phyloP scores from a whole-genome alignment of 2,329 filamentous ascomycete species.

The Cladorrhinum sp. region DNA sequence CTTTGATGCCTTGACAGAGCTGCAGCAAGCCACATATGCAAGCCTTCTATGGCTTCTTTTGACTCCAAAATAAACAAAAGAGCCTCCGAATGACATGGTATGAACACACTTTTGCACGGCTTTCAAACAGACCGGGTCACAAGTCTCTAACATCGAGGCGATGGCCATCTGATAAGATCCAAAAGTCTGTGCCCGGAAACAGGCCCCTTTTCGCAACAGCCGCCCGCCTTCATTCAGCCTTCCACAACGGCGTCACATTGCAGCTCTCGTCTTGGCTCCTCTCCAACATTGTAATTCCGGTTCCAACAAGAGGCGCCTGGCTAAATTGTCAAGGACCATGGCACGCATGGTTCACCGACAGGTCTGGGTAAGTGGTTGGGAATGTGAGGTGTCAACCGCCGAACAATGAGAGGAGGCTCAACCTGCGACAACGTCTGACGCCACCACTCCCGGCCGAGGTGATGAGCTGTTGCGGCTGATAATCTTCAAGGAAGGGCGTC shows the following conservation, averaged over 20 bases:
- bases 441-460: no score
- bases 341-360: no score
- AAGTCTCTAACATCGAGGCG: no score
- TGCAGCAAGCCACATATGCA: not conserved
- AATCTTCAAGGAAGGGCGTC: no score
- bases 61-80: not conserved
- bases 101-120: no score
- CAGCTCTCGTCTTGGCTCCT: not conserved
- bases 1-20: not conserved
- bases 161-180: constrained; percentile 7
- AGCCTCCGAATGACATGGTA: no score
- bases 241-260: not conserved
- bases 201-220: not conserved
- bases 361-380: no score
- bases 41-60: not conserved
- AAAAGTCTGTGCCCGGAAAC: not conserved
- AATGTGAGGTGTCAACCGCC: not conserved
- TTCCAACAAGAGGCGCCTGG: not conserved
- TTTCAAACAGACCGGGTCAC: not conserved
- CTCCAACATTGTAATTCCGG: not conserved
- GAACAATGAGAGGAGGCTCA: not conserved
- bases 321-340: not conserved
- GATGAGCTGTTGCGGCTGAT: no score
- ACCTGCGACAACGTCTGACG: no score
- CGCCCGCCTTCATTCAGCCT: not conserved